phyloP scores from a whole-genome alignment of 352 stramenopile species.

The Thalassiosira delicatula region DNA sequence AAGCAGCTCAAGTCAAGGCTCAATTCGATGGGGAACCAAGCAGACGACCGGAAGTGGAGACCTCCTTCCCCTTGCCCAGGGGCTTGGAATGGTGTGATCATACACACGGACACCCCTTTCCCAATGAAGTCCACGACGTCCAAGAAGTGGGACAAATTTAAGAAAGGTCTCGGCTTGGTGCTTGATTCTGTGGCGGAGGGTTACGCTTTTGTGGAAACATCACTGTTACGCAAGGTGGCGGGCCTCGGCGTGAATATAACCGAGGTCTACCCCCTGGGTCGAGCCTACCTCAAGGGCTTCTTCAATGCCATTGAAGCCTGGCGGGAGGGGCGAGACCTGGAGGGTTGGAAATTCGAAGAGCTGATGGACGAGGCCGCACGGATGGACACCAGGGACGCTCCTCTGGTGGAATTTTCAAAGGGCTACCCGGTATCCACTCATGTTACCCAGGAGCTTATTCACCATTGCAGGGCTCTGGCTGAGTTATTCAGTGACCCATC shows the following conservation, averaged over 20 bases:
- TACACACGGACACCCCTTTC: slow-evolving; percentile 10
- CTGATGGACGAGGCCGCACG: background rate
- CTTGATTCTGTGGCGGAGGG: background rate
- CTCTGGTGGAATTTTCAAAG: background rate
- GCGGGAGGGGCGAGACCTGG: background rate
- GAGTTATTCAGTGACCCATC: background rate
- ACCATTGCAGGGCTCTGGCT: background rate
- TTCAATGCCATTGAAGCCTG: slow-evolving; percentile 32
- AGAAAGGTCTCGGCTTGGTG: background rate
- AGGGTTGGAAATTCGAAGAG: slow-evolving; percentile 12
- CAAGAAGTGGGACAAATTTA: slow-evolving; percentile 26
- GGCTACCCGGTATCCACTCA: background rate
- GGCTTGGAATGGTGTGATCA: slow-evolving; percentile 1
- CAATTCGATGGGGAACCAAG: slow-evolving; percentile 21
- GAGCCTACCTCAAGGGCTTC: slow-evolving; percentile 24
- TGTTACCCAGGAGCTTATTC: background rate
- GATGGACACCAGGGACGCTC: background rate
- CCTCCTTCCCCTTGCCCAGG: background rate
- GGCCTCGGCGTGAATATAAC: slow-evolving; percentile 31
- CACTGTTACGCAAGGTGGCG: slow-evolving; percentile 1
- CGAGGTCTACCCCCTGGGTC: slow-evolving; percentile 6
- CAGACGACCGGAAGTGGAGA: slow-evolving; percentile 9
- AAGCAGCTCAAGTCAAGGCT: background rate
- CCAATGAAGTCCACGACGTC: slow-evolving; percentile 18
- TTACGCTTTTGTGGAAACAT: slow-evolving; percentile 8